phyloP scores from a whole-genome alignment of 2,329 filamentous ascomycete genomes.

The Epichloe glyceriae region DNA sequence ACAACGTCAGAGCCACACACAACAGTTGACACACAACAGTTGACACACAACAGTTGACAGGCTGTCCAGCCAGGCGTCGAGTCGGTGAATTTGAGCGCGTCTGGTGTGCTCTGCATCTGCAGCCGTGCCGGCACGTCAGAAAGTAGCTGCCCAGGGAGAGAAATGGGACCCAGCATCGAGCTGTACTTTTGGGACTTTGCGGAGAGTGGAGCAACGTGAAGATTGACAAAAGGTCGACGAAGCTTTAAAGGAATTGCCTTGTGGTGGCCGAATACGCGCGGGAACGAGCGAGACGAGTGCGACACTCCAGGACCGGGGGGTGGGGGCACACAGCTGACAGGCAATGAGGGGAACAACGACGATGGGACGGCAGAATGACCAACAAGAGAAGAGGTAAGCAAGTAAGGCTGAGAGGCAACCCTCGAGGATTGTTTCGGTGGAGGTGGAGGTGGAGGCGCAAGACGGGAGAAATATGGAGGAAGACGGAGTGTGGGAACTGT shows the following conservation, averaged over 20 bases:
- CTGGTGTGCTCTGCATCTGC: background rate
- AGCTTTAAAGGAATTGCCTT: background rate
- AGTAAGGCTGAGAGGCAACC: background rate
- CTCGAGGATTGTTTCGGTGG: background rate
- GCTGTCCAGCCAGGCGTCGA: background rate
- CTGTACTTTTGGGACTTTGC: background rate
- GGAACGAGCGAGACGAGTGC: background rate
- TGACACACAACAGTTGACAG: background rate
- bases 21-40: background rate
- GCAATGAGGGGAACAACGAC: background rate
- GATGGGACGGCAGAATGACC: background rate
- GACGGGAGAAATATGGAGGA: background rate
- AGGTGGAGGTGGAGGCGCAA: background rate
- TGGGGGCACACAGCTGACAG: background rate
- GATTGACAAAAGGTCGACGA: no score
- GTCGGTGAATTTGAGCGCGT: background rate
- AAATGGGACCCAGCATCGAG: conserved; percentile 2
- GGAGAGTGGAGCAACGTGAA: no score
- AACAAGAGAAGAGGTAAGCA: background rate
- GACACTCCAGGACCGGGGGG: background rate
- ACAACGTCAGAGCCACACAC: background rate
- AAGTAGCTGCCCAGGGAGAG: conserved; percentile 2
- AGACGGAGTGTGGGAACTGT: background rate
- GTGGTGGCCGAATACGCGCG: background rate
- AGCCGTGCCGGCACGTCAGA: background rate